Percentiles rank a stretch among this genome's conserved stretches.
Evolutionary conservation across 257 asterid genomes (phyloP).

Genomic region (Solanum paucissectum): DNA sequence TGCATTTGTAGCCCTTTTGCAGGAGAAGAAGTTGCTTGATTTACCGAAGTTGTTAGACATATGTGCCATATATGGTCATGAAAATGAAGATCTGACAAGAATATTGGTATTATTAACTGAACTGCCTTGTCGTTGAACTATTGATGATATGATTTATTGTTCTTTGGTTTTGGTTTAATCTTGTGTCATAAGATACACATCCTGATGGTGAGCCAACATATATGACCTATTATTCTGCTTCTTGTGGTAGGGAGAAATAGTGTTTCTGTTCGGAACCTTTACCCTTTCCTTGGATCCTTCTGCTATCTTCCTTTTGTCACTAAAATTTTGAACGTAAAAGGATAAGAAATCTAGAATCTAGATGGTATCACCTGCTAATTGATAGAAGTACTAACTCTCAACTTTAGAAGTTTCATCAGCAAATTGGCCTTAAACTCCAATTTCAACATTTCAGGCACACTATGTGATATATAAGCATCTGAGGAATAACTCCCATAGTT

Average conservation of each 20-base stretch:
- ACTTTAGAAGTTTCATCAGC: not conserved
- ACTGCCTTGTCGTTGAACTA: not conserved
- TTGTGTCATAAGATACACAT: not conserved
- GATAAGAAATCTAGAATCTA: not conserved
- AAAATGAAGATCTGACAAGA: conserved; percentile 81
- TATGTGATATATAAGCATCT: not conserved
- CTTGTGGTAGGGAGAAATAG: not conserved
- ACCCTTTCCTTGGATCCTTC: not conserved
- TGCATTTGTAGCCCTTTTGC: conserved; percentile 78
- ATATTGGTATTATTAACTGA: conserved; percentile 40
- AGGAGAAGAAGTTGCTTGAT: conserved; percentile 82
- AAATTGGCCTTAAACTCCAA: not conserved
- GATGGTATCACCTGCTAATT: not conserved
- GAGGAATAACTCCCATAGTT: not conserved
- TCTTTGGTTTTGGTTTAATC: not conserved
- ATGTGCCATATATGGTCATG: conserved; percentile 80
- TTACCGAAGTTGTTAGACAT: conserved; percentile 81
- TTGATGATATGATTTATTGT: not conserved
- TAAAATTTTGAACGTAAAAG: not conserved
- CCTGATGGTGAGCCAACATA: not conserved
- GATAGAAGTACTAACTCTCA: not conserved
- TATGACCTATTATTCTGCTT: not conserved
- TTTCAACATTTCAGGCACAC: not conserved
- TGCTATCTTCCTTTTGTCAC: not conserved
- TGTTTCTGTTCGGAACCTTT: not conserved